A percentile compares a stretch with the other conserved stretches of the same genome.
phyloP scores from a whole-genome alignment of 2,329 filamentous ascomycete species.

The Kalmusia sp. region DNA sequence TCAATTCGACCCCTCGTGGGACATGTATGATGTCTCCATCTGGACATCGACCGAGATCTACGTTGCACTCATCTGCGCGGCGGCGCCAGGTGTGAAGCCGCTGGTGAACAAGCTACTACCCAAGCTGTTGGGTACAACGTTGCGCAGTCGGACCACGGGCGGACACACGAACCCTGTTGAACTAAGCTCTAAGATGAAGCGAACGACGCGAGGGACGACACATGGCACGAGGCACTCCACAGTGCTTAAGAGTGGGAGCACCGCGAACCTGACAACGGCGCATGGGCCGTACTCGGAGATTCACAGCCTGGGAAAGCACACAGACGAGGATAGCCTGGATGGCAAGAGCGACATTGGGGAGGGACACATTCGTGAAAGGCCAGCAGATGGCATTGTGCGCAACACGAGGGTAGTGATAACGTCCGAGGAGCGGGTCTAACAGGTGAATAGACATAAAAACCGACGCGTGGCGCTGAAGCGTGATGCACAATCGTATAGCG shows the following conservation, averaged over 20 bases:
- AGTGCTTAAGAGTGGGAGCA: constrained; percentile 1
- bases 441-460: too few relatives aligned
- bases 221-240: too few relatives aligned
- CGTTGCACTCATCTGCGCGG: constrained; percentile 27
- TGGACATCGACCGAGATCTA: constrained; percentile 32
- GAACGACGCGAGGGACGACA: neutral
- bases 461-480: too few relatives aligned
- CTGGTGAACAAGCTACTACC: constrained; percentile 24
- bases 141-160: constrained; percentile 13
- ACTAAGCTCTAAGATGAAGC: neutral
- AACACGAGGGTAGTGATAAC: neutral
- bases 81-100: constrained; percentile 28
- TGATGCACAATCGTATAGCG: too few relatives aligned
- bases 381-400: neutral
- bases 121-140: constrained; percentile 23
- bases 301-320: neutral
- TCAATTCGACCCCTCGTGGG: constrained; percentile 27
- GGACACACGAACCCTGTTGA: neutral
- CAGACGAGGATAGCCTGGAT: constrained; percentile 3
- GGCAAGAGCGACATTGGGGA: constrained; percentile 3
- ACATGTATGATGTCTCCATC: constrained; percentile 31
- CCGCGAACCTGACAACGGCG: neutral
- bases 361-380: neutral
- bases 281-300: constrained; percentile 5
- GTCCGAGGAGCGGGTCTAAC: neutral